Conservation (phyloP, 1,284 basidiomycete genomes). For the Leccinum laetum region DNA sequence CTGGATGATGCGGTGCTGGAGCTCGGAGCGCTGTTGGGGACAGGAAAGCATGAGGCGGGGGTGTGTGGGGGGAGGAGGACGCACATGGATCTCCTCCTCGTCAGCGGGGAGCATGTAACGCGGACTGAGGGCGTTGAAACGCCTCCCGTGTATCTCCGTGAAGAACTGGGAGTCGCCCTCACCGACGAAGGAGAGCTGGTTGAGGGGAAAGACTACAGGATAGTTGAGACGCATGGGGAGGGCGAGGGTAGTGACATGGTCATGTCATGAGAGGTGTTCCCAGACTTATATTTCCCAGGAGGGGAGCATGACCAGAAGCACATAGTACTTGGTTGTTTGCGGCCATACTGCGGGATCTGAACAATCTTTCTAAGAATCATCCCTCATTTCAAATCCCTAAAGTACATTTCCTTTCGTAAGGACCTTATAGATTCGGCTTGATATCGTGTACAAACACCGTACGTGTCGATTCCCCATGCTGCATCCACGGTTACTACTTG, state of each 20-base stretch:
- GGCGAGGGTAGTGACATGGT: constrained; percentile 20
- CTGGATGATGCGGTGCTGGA: constrained; percentile 61
- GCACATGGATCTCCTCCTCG: constrained; percentile 58
- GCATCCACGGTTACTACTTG: constrained; percentile 94
- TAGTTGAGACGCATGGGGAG: constrained; percentile 33
- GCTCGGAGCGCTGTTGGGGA: constrained; percentile 51
- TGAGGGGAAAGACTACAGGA: constrained; percentile 33
- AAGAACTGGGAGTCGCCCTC: constrained; percentile 54
- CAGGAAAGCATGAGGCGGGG: neutral
- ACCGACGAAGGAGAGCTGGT: constrained; percentile 37
- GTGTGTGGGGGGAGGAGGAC: constrained; percentile 4
- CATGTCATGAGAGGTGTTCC: constrained; percentile 6
- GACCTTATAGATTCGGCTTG: constrained; percentile 43
- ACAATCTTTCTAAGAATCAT: neutral
- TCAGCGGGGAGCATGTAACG: constrained; percentile 63
- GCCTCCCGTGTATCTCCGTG: constrained; percentile 44
- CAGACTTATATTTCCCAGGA: constrained; percentile 32
- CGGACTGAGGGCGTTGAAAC: constrained; percentile 49
- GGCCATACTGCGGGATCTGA: constrained; percentile 36
- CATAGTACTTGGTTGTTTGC: constrained; percentile 22
- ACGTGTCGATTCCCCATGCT: constrained; percentile 85
- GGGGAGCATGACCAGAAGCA: constrained; percentile 35
- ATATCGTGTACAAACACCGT: constrained; percentile 92
- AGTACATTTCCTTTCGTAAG: constrained; percentile 35
- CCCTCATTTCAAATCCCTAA: constrained; percentile 29